A percentile compares a stretch with the other conserved stretches of the same genome.
Evolutionary conservation across 305 asterid species (phyloP).

Genomic region (Nicotiana rustica): DNA sequence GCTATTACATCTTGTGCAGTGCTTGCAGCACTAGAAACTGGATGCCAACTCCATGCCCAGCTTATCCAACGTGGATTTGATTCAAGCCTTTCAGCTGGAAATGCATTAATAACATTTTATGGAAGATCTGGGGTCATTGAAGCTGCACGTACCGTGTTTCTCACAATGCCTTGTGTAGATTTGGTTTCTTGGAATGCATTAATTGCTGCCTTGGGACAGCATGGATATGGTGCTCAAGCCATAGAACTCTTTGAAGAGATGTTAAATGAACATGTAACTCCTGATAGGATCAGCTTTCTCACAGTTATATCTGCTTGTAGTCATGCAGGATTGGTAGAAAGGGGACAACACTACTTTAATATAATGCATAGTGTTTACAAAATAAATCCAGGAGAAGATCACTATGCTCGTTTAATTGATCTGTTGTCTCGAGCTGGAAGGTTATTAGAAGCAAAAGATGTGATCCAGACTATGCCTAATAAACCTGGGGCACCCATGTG

Average conservation of each 20-base stretch:
- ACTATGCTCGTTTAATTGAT: constrained; percentile 82
- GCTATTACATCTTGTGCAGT: constrained; percentile 85
- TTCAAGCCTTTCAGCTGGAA: constrained; percentile 92
- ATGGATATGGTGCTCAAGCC: constrained; percentile 76
- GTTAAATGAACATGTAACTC: constrained; percentile 70
- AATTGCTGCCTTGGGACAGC: constrained; percentile 91
- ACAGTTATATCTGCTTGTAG: constrained; percentile 89
- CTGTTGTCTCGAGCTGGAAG: constrained; percentile 82
- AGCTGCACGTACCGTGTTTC: constrained; percentile 61
- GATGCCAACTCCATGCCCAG: constrained; percentile 86
- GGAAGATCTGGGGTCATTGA: constrained; percentile 84
- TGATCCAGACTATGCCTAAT: constrained; percentile 64
- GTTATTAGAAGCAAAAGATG: constrained; percentile 67
- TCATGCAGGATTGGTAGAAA: constrained; percentile 81
- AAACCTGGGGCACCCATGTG: constrained; percentile 79
- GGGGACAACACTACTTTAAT: constrained; percentile 64
- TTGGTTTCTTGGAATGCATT: constrained; percentile 94
- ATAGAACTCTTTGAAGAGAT: constrained; percentile 70
- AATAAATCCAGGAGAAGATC: constrained; percentile 86
- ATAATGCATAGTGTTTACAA: constrained; percentile 61
- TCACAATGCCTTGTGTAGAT: constrained; percentile 74
- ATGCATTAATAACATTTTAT: constrained; percentile 88
- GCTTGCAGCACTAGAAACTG: constrained; percentile 84
- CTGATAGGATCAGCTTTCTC: constrained; percentile 84
- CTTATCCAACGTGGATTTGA: constrained; percentile 75